These are phyloP conservation scores for Pythium inflatum DNA, from an alignment of 352 stramenopile genomes.

Conservation along the genomic window DNA sequence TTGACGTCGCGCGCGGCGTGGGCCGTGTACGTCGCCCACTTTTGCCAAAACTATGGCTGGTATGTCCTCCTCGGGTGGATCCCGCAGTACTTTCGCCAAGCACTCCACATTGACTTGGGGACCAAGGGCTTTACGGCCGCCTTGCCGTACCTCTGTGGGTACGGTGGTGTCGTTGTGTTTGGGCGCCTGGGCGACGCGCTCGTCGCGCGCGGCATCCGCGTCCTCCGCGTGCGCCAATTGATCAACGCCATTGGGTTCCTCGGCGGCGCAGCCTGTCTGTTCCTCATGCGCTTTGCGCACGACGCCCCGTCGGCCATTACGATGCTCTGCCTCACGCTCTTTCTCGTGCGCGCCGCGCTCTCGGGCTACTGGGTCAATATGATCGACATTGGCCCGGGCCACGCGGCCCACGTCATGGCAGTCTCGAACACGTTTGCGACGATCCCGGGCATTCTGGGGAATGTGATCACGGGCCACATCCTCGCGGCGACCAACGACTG, in stretches of 20 bases:
- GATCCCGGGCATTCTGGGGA: constrained; percentile 83
- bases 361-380: constrained; percentile 91
- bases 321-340: constrained; percentile 78
- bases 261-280: constrained; percentile 72
- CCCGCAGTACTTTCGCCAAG: constrained; percentile 85
- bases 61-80: constrained; percentile 89
- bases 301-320: constrained; percentile 53
- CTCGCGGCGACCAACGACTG: constrained; percentile 69
- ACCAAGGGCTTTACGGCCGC: constrained; percentile 68
- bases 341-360: constrained; percentile 73
- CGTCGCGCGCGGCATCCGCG: constrained; percentile 63
- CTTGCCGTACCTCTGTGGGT: constrained; percentile 81
- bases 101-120: constrained; percentile 74
- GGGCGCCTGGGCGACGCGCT: constrained; percentile 68
- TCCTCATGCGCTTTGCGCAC: constrained; percentile 68
- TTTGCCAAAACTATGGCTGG: constrained; percentile 90
- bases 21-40: constrained; percentile 86
- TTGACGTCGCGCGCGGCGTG: constrained; percentile 70
- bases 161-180: constrained; percentile 74
- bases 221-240: constrained; percentile 74
- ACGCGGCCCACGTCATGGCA: constrained; percentile 86
- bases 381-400: constrained; percentile 83
- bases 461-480: constrained; percentile 84
- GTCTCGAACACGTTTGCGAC: constrained; percentile 88
- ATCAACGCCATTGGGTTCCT: constrained; percentile 83